These are phyloP conservation scores for Arabis hirsuta DNA, from an alignment of 345 rosid genomes.

Conservation along the genomic window DNA sequence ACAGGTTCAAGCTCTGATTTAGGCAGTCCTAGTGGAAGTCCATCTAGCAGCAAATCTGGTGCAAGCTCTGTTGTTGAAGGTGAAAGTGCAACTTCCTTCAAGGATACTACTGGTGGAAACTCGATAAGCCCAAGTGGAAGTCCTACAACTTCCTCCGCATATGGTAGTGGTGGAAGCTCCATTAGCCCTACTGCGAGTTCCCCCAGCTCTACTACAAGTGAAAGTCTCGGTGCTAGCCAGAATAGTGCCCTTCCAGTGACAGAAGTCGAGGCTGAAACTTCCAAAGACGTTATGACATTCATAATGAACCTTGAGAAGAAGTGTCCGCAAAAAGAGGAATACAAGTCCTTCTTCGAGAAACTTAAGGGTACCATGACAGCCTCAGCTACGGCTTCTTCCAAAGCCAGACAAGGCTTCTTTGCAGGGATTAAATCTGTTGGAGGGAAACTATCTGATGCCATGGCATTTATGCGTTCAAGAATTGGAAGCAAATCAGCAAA, in stretches of 20 bases:
- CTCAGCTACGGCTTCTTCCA: neutral
- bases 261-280: constrained; percentile 25
- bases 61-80: neutral
- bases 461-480: constrained; percentile 32
- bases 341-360: constrained; percentile 40
- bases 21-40: constrained; percentile 32
- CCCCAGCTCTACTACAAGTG: neutral
- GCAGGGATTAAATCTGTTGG: constrained; percentile 15
- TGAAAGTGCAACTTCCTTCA: neutral
- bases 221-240: neutral
- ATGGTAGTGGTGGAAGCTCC: too few species aligned
- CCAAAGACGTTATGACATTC: constrained; percentile 22
- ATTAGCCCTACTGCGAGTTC: neutral
- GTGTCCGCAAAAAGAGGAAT: constrained; percentile 42
- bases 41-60: constrained; percentile 1
- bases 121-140: neutral
- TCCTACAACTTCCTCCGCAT: too few species aligned
- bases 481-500: constrained; percentile 30
- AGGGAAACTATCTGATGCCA: constrained; percentile 28
- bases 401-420: neutral
- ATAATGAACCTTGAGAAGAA: constrained; percentile 40
- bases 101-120: constrained; percentile 12
- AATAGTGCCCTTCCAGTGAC: neutral
- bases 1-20: neutral
- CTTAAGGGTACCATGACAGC: constrained; percentile 32